Evolutionary conservation across 768 basidiomycete species (phyloP).

Genomic region (Calocybe gangraenosa): DNA sequence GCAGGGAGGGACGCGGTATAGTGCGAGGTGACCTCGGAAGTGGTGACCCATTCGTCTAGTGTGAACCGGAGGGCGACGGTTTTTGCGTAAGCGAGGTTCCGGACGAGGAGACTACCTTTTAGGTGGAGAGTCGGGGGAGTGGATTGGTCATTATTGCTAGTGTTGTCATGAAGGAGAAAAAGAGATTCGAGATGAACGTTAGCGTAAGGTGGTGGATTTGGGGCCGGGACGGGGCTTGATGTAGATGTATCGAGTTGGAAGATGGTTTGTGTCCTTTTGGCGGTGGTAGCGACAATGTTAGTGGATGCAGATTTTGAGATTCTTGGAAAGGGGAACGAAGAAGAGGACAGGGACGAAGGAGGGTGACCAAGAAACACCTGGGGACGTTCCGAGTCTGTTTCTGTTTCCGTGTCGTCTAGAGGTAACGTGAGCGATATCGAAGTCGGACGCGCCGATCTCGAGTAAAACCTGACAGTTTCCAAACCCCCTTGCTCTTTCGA

Average conservation of each 20-base stretch:
- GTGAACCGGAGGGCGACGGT: constrained; percentile 84
- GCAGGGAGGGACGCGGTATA: constrained; percentile 39
- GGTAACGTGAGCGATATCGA: constrained; percentile 30
- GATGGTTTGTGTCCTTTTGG: not conserved
- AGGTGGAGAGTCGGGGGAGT: constrained; percentile 33
- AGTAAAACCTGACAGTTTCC: constrained; percentile 59
- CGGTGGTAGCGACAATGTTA: too few species aligned
- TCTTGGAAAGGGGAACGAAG: constrained; percentile 22
- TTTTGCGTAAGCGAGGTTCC: constrained; percentile 87
- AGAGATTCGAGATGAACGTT: constrained; percentile 31
- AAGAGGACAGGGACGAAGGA: not conserved
- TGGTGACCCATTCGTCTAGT: constrained; percentile 91
- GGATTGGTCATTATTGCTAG: constrained; percentile 5
- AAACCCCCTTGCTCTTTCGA: constrained; percentile 55
- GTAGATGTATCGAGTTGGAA: constrained; percentile 20
- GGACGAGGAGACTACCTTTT: constrained; percentile 74
- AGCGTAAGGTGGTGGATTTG: constrained; percentile 16
- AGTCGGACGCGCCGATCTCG: constrained; percentile 66
- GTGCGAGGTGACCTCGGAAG: constrained; percentile 71
- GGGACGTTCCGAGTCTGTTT: constrained; percentile 35
- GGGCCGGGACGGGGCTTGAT: constrained; percentile 25
- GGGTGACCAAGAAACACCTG: not conserved
- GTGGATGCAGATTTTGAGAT: constrained; percentile 5
- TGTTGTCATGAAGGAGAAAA: constrained; percentile 11
- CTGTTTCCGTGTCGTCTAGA: constrained; percentile 43